Base-by-base conservation (phyloP, 2,329 filamentous ascomycete species). In the Fusarium buxicola region DNA sequence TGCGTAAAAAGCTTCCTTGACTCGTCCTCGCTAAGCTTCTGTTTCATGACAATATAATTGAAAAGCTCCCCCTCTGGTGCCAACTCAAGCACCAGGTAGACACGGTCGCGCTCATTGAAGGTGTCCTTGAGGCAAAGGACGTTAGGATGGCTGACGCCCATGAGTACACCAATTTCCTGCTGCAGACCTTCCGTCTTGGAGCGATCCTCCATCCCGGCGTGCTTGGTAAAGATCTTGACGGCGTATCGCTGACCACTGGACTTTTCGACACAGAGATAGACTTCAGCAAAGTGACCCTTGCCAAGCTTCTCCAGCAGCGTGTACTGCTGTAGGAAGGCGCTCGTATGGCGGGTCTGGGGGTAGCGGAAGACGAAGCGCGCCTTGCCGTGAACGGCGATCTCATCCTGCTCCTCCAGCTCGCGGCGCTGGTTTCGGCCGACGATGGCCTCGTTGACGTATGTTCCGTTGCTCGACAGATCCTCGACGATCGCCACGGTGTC, bases 91-190 rank as follows among this genome's bases (percentile, higher is more conserved):
- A 99, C 89, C 36, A 99, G 81, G 74, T 97, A 98, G 16, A 97
- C 92, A 2, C 92, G 92, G 67, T 95, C 92, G 44, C 85, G 85
- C 75, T 99, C 95, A 71, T 96, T 92, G 74, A 97, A 99, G 0
- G 93, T 97, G 66, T 97, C 94, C 76, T 96, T 97, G 52, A 99
- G 81, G 74, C 94, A 97, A 12, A 99, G 82, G 49, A 99, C 85
- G 66, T 96, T 95, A 5, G 93, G 92, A 75, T 99, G 95, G 73
- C 91, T 96, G 60, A 99, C 92, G n/a, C 93, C 88, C 93, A 97
- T 98, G 59, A 99, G 80, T 13, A 99, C 92, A 18, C 92, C 94
- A 73, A 99, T 96, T 75, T 99, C 96, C 75, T 98, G 94, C 74
- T 97, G 92, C 40, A 98, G 78, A 3, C 92, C 90, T 58, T 97